Conservation (phyloP, 2,329 filamentous ascomycete genomes). For the Talaromyces amestolkiae region DNA sequence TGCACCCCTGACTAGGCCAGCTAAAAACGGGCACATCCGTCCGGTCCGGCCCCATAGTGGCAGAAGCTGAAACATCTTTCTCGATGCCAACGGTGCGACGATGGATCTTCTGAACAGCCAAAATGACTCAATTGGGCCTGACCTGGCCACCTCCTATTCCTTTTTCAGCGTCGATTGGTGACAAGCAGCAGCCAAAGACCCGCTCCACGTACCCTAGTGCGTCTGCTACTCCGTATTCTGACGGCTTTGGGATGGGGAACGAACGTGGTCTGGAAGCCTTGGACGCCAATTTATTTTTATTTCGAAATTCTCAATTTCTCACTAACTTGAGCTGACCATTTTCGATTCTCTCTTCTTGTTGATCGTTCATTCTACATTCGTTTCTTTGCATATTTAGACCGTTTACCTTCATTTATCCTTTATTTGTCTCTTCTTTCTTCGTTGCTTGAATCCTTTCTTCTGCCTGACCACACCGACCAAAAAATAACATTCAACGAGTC, state of each 20-base stretch:
- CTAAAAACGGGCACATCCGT: neutral
- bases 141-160: neutral
- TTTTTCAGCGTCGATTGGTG: neutral
- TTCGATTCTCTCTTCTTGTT: neutral
- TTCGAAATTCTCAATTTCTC: neutral
- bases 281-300: neutral
- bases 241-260: neutral
- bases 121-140: neutral
- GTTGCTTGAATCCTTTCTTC: neutral
- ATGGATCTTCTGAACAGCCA: neutral
- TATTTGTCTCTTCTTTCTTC: neutral
- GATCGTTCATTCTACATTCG: conserved; percentile 4
- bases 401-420: neutral
- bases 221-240: neutral
- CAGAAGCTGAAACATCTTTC: neutral
- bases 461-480: no score
- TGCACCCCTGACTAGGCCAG: neutral
- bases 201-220: neutral
- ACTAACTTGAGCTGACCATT: neutral
- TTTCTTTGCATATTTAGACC: neutral
- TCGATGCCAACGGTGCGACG: neutral
- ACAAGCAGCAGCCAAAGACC: neutral
- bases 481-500: neutral
- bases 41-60: neutral
- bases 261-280: conserved; percentile 3